Conservation (phyloP, 2,329 filamentous ascomycete genomes). For the Colletotrichum sidae region DNA sequence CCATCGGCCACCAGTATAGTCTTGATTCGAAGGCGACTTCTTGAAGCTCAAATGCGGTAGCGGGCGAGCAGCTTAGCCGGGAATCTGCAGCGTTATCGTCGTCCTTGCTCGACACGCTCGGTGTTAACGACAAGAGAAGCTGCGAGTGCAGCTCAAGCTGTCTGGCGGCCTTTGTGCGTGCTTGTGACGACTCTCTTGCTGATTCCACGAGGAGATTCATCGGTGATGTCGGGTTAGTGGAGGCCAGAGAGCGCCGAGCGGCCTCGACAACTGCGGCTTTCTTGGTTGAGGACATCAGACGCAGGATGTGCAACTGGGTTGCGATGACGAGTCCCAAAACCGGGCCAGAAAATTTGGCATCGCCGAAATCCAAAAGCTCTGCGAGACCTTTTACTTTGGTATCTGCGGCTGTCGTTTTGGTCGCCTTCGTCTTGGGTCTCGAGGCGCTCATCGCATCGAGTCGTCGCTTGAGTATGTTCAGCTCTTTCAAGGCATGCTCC, state of each 20-base stretch:
- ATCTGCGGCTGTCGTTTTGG: constrained; percentile 13
- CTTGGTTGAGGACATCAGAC: constrained; percentile 70
- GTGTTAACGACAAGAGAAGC: constrained; percentile 72
- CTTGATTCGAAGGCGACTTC: constrained; percentile 70
- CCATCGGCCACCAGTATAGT: constrained; percentile 74
- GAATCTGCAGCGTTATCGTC: constrained; percentile 67
- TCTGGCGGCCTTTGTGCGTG: constrained; percentile 68
- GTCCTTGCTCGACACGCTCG: constrained; percentile 73
- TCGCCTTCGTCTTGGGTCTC: constrained; percentile 17
- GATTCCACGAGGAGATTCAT: constrained; percentile 65
- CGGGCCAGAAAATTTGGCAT: constrained; percentile 52
- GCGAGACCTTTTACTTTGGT: constrained; percentile 58
- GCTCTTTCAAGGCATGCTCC: constrained; percentile 76
- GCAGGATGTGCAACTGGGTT: constrained; percentile 74
- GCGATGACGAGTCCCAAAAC: constrained; percentile 68
- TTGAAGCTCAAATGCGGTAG: constrained; percentile 72
- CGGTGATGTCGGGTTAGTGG: constrained; percentile 66
- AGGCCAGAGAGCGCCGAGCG: constrained; percentile 65
- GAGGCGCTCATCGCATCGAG: constrained; percentile 56
- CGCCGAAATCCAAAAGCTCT: constrained; percentile 72
- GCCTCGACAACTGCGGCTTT: constrained; percentile 71
- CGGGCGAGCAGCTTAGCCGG: constrained; percentile 66
- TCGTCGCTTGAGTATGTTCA: constrained; percentile 73
- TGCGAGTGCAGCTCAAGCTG: constrained; percentile 77
- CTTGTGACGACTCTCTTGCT: constrained; percentile 55